A percentile compares a stretch with the other conserved stretches of the same genome.
phyloP scores from a whole-genome alignment of 2,329 filamentous ascomycete genomes.

The Colletotrichum filicis region DNA sequence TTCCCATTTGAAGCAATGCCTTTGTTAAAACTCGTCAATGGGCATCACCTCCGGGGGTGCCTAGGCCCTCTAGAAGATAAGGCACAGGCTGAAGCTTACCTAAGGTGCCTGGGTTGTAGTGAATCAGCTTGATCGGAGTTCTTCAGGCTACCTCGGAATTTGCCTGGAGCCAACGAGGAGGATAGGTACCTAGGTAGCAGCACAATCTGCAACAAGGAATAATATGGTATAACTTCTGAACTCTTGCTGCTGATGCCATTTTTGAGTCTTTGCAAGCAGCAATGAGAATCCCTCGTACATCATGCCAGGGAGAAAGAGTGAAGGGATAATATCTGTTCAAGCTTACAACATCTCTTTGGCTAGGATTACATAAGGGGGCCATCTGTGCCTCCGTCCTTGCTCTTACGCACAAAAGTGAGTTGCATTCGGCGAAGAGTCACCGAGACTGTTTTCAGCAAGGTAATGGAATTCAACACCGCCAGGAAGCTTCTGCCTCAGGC shows the following conservation, averaged over 20 bases:
- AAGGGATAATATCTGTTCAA: background rate
- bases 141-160: background rate
- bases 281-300: background rate
- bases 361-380: background rate
- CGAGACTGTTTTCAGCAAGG: no score
- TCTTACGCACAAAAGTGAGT: background rate
- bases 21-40: background rate
- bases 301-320: background rate
- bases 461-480: no score
- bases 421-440: no score
- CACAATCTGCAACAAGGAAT: background rate
- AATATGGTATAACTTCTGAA: background rate
- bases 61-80: background rate
- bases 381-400: background rate
- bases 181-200: background rate
- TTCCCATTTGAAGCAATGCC: background rate
- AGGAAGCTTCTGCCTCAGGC: no score
- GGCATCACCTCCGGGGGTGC: background rate
- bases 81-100: background rate
- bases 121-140: background rate
- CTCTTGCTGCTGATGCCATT: background rate
- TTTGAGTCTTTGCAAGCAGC: background rate
- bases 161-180: background rate
- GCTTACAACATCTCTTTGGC: background rate
- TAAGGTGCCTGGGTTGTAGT: background rate